Percentiles rank a stretch among this genome's conserved stretches.
phyloP scores from a whole-genome alignment of 306 rosid species.

The Cicer pinnatifidum region DNA sequence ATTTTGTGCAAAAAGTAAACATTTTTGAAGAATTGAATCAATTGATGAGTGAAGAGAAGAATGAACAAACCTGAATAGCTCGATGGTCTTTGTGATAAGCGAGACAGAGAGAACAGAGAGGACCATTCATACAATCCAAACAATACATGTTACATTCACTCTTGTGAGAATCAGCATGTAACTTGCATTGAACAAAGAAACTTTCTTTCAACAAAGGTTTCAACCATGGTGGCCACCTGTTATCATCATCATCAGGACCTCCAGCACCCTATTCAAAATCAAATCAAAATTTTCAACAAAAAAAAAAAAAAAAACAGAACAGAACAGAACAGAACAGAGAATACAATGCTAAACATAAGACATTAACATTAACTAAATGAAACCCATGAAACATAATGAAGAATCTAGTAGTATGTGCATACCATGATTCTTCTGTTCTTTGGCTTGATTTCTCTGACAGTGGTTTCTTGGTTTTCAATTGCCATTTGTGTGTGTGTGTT shows the following conservation, averaged over 20 bases:
- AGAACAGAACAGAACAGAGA: neutral
- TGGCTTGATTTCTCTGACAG: constrained; percentile 90
- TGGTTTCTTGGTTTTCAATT: constrained; percentile 75
- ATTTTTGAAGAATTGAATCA: neutral
- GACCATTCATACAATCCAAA: constrained; percentile 91
- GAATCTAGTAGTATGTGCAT: neutral
- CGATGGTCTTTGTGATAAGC: constrained; percentile 81
- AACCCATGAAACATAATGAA: neutral
- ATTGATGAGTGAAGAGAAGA: neutral
- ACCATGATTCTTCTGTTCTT: constrained; percentile 95
- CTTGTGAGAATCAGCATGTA: constrained; percentile 89
- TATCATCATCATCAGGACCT: constrained; percentile 85
- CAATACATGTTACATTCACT: constrained; percentile 99
- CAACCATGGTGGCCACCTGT: constrained; percentile 99
- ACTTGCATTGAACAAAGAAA: constrained; percentile 94
- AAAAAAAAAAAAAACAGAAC: neutral
- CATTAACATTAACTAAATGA: neutral
- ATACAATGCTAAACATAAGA: neutral
- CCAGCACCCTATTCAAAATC: constrained; percentile 76
- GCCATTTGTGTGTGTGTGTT: constrained; percentile 55
- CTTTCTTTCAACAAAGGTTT: constrained; percentile 78
- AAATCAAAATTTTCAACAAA: neutral
- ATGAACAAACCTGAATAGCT: constrained; percentile 72
- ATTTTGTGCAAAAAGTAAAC: neutral
- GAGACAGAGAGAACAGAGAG: constrained; percentile 94